Evolutionary conservation across 2,329 filamentous ascomycete genomes (phyloP), one percentile per base, ranked within the genome.

Genomic region (Pyricularia pennisetigena): DNA sequence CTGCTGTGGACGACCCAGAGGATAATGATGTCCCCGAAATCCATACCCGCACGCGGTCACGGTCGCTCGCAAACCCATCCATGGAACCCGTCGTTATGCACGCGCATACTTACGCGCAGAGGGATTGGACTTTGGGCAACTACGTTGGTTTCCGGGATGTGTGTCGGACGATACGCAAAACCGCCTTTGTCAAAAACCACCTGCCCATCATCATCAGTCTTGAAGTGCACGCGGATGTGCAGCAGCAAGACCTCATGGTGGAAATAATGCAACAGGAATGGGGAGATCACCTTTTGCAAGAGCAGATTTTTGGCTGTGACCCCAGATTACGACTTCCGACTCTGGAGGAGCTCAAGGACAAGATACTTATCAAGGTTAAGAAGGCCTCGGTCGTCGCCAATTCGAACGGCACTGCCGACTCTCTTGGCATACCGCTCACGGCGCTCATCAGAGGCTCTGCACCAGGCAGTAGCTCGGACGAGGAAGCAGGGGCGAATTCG

Each of bases 231-330:
- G 90, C 93, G 16, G 87, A 90, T 70, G 81, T 85, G 1, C 87
- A 91, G 67, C 94, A 98, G 77, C 95, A 99, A 77, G 88, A 93
- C 71, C 85, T 91, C 66, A 97, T 98, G 92, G 94, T 97, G 12
- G 86, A 91, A 68, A 97, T 98, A 71, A 97, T 99, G 90, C 88
- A 88, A 71, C 88, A 97, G 72, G 90, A 92, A 71, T 99, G 94
- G 93, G 86, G 85, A 59, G 88, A 86, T 0, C 80, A 90, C 73
- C 82, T 98, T 6, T 82, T 97, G 12, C 88, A 92, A 14, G 32
- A 35, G 32, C 26, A 73, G 79, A 67, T 80, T 80, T 54, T 83
- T 79, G 78, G 82, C 72, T 80, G 81, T 72, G 76, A 86, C 75
- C 82, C 87, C 0, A 79, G 77, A 16, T 81, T 85, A 68, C 80